These are phyloP conservation scores for Spergularia bocconei DNA, from an alignment of 148 eudicot species.

Conservation along the genomic window DNA sequence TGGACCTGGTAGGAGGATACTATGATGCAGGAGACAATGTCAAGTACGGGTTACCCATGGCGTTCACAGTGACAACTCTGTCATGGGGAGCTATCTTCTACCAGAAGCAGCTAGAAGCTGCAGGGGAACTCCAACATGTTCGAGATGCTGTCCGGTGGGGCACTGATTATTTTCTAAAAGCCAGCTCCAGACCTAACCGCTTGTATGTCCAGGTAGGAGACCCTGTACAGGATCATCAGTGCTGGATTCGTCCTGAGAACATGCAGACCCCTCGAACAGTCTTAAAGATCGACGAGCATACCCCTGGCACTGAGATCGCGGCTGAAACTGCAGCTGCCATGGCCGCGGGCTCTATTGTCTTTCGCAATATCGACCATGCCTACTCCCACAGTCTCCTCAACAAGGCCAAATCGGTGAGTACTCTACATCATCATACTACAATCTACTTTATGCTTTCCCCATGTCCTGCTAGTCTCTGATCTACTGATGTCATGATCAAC, in stretches of 20 bases:
- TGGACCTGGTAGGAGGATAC: conserved; percentile 90
- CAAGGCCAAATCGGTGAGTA: conserved; percentile 54
- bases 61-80: conserved; percentile 75
- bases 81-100: conserved; percentile 65
- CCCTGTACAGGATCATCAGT: conserved; percentile 59
- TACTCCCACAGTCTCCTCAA: conserved; percentile 54
- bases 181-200: conserved; percentile 38
- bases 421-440: background rate
- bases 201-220: conserved; percentile 83
- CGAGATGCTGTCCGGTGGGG: conserved; percentile 71
- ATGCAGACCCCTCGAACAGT: conserved; percentile 67
- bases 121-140: conserved; percentile 55
- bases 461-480: background rate
- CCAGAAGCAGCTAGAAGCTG: conserved; percentile 40
- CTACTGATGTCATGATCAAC: background rate
- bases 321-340: conserved; percentile 88
- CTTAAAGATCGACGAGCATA: conserved; percentile 40
- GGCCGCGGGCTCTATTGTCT: conserved; percentile 74
- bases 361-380: conserved; percentile 36
- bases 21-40: conserved; percentile 97
- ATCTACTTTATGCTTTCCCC: background rate
- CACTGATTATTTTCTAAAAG: conserved; percentile 75
- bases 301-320: conserved; percentile 90
- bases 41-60: conserved; percentile 88
- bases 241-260: conserved; percentile 82